These are phyloP conservation scores for Cercophora newfieldiana DNA, from an alignment of 495 filamentous ascomycete species.

Conservation along the genomic window DNA sequence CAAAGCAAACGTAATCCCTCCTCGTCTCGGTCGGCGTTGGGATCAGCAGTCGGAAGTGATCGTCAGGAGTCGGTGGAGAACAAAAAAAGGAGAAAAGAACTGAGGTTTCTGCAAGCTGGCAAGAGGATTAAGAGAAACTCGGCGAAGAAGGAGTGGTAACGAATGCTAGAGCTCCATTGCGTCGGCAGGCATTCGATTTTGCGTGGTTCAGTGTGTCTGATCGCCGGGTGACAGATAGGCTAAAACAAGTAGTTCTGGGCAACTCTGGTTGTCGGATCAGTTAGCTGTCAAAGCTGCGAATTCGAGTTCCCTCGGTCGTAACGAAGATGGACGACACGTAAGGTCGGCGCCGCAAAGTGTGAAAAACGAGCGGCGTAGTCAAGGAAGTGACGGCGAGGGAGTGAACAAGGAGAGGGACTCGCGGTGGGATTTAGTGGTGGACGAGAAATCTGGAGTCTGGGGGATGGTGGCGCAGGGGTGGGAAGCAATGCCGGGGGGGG, in stretches of 20 bases:
- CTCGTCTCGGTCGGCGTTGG: not conserved
- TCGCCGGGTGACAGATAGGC: constrained; percentile 15
- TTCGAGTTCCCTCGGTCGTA: not conserved
- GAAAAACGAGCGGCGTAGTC: not conserved
- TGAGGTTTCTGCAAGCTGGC: not conserved
- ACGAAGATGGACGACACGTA: not conserved
- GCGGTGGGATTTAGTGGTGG: not conserved
- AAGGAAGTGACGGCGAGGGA: not conserved
- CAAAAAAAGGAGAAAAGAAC: not conserved
- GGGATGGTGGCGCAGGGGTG: constrained; percentile 9
- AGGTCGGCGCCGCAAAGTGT: not conserved
- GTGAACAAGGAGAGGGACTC: not conserved
- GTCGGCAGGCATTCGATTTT: not conserved
- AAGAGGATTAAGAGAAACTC: not conserved
- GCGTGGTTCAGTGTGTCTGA: constrained; percentile 13
- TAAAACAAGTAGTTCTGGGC: constrained; percentile 13
- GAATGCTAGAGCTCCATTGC: constrained; percentile 17
- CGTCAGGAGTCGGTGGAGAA: not conserved
- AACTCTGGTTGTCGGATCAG: constrained; percentile 15
- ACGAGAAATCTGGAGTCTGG: not conserved
- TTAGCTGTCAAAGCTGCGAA: not conserved
- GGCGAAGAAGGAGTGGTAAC: constrained; percentile 3
- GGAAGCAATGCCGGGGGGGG: not conserved
- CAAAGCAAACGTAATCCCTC: not conserved
- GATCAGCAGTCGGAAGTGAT: not conserved